phyloP scores from a whole-genome alignment of 257 asterid species.

The Capsicum baccatum region DNA sequence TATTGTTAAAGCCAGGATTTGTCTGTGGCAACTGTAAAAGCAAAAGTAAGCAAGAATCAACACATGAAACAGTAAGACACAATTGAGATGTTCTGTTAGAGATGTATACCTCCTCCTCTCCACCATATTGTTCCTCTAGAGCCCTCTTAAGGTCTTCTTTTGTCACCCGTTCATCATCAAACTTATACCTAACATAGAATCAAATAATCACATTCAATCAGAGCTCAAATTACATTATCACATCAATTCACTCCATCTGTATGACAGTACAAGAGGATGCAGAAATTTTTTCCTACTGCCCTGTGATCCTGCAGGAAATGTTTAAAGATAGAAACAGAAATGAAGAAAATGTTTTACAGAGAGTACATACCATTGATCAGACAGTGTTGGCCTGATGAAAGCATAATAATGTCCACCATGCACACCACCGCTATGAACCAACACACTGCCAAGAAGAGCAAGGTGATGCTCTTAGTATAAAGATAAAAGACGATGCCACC shows the following conservation, averaged over 20 bases:
- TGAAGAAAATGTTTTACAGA: slow-evolving; percentile 26
- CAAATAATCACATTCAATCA: slow-evolving; percentile 31
- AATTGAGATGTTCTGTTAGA: background rate
- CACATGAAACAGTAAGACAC: background rate
- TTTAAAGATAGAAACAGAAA: background rate
- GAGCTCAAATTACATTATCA: background rate
- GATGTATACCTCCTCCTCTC: slow-evolving; percentile 88
- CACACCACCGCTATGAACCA: slow-evolving; percentile 98
- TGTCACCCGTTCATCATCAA: slow-evolving; percentile 98
- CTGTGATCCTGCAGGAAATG: background rate
- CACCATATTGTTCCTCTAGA: slow-evolving; percentile 97
- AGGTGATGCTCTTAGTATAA: background rate
- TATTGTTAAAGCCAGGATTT: slow-evolving; percentile 94
- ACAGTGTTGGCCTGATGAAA: slow-evolving; percentile 91
- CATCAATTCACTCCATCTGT: slow-evolving; percentile 1
- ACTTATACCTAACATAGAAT: slow-evolving; percentile 72
- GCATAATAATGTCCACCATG: slow-evolving; percentile 99
- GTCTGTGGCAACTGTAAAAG: slow-evolving; percentile 79
- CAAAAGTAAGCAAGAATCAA: slow-evolving; percentile 25
- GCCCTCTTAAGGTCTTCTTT: slow-evolving; percentile 96
- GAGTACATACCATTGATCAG: slow-evolving; percentile 81
- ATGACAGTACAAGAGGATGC: slow-evolving; percentile 7
- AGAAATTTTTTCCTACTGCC: background rate
- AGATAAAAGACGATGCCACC: slow-evolving; percentile 27
- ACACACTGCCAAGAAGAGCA: slow-evolving; percentile 61